Evolutionary conservation across 192 early-diverging fungal genomes (phyloP), one percentile per base, ranked within the genome.

Genomic region (Entophlyctis luteolus): DNA sequence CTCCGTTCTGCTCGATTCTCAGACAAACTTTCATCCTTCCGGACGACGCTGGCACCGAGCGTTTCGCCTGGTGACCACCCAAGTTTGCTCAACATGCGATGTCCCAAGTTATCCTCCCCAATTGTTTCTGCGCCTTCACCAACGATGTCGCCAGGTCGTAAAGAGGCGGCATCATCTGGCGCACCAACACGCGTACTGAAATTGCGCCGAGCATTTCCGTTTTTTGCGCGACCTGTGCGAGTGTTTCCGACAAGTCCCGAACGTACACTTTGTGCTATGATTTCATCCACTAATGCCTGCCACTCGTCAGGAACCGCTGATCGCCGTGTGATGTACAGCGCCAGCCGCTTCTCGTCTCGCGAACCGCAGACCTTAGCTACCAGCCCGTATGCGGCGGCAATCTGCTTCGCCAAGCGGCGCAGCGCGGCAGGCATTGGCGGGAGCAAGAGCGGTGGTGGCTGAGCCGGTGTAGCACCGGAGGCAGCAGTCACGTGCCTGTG

Each of bases 11-110:
- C 28, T 8, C 20, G 22, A 45, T 46, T 46, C 2, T 10, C 48
- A 22, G 31, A 33, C 0, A 32, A 31, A 48, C 3, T 18, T 12
- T 32, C 25, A 32, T 8, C 28, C 0, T 32, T 46, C 8, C 37
- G 38, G 23, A 59, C 70, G n/a, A 28, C 25, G n/a, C 25, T 2
- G 12, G 33, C 42, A n/a, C 74, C 74, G 23, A 78, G 70, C 2
- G 50, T 59, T 23, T 75, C 55, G 28, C 80, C 80, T 6, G 63
- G 59, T 8, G 20, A 42, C 80, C 80, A 90, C 71, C 89, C 89
- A 84, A 90, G 85, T 38, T 76, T 74, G 33, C 76, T 69, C 10
- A 90, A 65, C 89, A 90, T 89, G 31, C 77, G 77, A 59, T 88
- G 86, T 2, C 89, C 89, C 32, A 86, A 47, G 55, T 90, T 90